Percentiles rank a stretch among this genome's conserved stretches.
These are phyloP conservation scores for Inonotus hispidus DNA, from an alignment of 1,284 basidiomycete genomes.

Conservation along the genomic window DNA sequence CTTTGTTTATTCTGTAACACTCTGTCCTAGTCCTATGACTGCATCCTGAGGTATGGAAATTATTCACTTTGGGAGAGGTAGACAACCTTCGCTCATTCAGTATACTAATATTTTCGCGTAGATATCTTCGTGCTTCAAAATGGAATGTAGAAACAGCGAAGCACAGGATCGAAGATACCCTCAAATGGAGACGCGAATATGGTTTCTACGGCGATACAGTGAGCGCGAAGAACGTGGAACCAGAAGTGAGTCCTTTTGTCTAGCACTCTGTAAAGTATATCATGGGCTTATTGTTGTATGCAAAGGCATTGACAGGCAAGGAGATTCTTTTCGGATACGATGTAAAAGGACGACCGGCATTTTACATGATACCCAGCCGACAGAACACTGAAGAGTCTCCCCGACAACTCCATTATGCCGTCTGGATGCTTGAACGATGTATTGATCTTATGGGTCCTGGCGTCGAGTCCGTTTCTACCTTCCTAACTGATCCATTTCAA, in stretches of 20 bases:
- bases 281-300: slow-evolving; percentile 9
- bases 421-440: slow-evolving; percentile 71
- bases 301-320: slow-evolving; percentile 68
- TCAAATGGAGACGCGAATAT: slow-evolving; percentile 71
- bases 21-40: slow-evolving; percentile 51
- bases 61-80: background rate
- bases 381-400: slow-evolving; percentile 78
- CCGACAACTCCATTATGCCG: slow-evolving; percentile 70
- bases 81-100: background rate
- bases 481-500: background rate
- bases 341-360: slow-evolving; percentile 53
- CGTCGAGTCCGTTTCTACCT: slow-evolving; percentile 58
- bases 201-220: slow-evolving; percentile 53
- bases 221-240: slow-evolving; percentile 56
- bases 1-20: too few relatives aligned
- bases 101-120: slow-evolving; percentile 26
- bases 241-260: slow-evolving; percentile 47
- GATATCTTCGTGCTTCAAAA: slow-evolving; percentile 68
- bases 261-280: background rate
- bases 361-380: slow-evolving; percentile 77
- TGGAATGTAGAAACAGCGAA: slow-evolving; percentile 55
- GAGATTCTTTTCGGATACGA: slow-evolving; percentile 76
- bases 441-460: slow-evolving; percentile 72
- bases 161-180: slow-evolving; percentile 57
- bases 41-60: slow-evolving; percentile 49